Evolutionary conservation across 306 rosid species (phyloP), one percentile per base, ranked within the genome.

Genomic region (Abrus pulchellus): DNA sequence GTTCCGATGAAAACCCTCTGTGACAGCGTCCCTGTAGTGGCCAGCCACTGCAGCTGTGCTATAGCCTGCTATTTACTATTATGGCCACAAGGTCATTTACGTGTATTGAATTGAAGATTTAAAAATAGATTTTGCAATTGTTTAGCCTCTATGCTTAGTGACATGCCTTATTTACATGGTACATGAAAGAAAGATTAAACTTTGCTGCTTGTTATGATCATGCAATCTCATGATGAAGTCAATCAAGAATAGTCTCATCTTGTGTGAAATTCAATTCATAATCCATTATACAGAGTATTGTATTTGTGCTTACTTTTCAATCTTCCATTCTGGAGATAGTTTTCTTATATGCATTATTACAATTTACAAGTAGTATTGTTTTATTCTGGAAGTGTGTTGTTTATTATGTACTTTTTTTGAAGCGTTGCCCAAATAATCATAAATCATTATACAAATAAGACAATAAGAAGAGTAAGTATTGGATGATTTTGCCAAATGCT

Each of bases 401-500:
- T 12, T 63, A 38, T 63, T 38, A 63, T 63, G n/a, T 36, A 63
- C 48, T 63, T 63, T 6, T 73, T 73, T 40, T 55, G 59, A 59
- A 60, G 59, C 28, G 41, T 44, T 60, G 69, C 44, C 53, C 34
- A 74, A 45, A 29, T 34, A 59, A 59, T 41, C 36, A 55, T n/a
- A 20, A 14, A 9, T 40, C 71, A 40, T 41, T 4, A 44, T 32
- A 32, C 8, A 52, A 43, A 44, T 55, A 40, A 65, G 13, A 14
- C 69, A 41, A 65, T 65, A 14, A 1, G 14, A n/a, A 1, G 9
- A 41, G 32, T 67, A 11, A 3, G 4, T 53, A 40, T 49, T 53
- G n/a, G 45, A 62, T 67, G 57, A 30, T 47, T 44, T 67, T 56
- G 67, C 47, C 76, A 55, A 68, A 43, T 67, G 66, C 29, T 53